Evolutionary conservation across 208 protist genomes (phyloP).

Genomic region (Leptomonas pyrrhocoris): DNA sequence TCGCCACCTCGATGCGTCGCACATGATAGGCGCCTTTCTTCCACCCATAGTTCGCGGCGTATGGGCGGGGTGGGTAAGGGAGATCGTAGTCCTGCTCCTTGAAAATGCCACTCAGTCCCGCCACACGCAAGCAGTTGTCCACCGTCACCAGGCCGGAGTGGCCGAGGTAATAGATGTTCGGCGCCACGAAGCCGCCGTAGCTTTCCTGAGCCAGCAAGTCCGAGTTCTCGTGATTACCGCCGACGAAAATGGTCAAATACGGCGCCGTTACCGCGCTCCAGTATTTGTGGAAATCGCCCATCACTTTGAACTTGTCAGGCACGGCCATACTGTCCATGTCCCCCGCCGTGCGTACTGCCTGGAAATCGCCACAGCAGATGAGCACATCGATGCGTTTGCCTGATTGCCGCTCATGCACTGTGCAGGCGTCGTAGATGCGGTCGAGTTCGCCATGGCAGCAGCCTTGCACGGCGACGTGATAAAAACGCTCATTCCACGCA

Average conservation of each 20-base stretch:
- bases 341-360: conserved; percentile 91
- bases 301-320: conserved; percentile 93
- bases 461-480: conserved; percentile 95
- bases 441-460: conserved; percentile 98
- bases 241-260: conserved; percentile 98
- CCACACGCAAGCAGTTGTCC: conserved; percentile 68
- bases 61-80: conserved; percentile 78
- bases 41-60: conserved; percentile 40
- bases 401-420: conserved; percentile 72
- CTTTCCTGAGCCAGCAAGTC: conserved; percentile 94
- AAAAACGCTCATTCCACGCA: conserved; percentile 35
- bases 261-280: conserved; percentile 79
- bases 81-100: conserved; percentile 79
- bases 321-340: conserved; percentile 96
- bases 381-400: conserved; percentile 95
- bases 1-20: conserved; percentile 83
- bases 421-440: conserved; percentile 93
- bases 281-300: conserved; percentile 97
- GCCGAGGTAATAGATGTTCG: conserved; percentile 99
- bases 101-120: conserved; percentile 90
- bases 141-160: conserved; percentile 92
- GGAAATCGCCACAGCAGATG: conserved; percentile 98
- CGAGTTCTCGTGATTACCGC: conserved; percentile 99
- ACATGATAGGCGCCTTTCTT: conserved; percentile 90
- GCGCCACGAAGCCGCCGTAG: conserved; percentile 96